These are phyloP conservation scores for Solanum dulcamara DNA, from an alignment of 257 asterid species.

Conservation along the genomic window DNA sequence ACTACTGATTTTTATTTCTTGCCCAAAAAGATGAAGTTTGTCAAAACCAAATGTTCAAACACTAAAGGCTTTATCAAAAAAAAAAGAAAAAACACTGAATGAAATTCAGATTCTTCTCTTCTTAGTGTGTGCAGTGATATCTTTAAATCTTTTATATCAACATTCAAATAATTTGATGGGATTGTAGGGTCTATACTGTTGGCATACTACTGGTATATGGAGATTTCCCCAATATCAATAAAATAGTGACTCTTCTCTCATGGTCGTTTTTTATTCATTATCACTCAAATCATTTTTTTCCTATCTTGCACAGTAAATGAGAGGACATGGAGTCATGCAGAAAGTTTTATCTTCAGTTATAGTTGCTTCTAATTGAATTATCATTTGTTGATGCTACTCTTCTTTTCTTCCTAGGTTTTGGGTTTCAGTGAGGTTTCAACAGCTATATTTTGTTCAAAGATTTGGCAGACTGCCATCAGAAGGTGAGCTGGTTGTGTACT, in stretches of 20 bases:
- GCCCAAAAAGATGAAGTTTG: neutral
- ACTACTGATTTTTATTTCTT: neutral
- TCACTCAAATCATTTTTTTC: neutral
- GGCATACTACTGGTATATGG: neutral
- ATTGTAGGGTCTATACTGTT: neutral
- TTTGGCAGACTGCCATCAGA: slow-evolving; percentile 41
- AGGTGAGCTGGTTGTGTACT: slow-evolving; percentile 56
- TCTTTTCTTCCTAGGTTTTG: slow-evolving; percentile 64
- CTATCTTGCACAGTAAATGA: neutral
- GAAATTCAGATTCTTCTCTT: neutral
- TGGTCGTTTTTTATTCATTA: neutral
- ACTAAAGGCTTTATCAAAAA: neutral
- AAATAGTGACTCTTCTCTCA: neutral
- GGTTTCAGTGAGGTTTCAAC: slow-evolving; percentile 75
- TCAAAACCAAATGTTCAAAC: neutral
- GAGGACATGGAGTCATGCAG: neutral
- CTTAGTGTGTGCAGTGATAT: neutral
- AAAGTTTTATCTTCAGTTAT: neutral
- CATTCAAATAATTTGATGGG: neutral
- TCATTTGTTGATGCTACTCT: neutral
- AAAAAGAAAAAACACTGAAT: neutral
- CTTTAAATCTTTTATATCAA: neutral
- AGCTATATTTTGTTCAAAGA: slow-evolving; percentile 47
- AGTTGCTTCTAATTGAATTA: neutral
- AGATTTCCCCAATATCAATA: neutral